Base-by-base conservation (phyloP, 2,329 filamentous ascomycete species). In the Colletotrichum echinochloae region DNA sequence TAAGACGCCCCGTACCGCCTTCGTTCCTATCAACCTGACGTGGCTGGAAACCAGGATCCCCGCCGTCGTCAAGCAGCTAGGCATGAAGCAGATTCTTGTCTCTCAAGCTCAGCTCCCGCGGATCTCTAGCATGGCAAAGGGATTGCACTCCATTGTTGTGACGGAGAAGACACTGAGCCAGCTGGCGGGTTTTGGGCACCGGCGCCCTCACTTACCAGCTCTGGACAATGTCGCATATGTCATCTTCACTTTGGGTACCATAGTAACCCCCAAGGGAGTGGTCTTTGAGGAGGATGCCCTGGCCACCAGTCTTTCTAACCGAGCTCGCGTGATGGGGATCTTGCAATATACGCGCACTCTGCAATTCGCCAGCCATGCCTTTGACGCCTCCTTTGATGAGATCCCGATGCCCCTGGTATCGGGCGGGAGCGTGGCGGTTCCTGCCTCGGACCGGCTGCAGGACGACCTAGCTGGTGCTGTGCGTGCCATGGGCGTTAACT, bases 321-420 rank as follows among this genome's bases (percentile, higher is more conserved):
- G 44, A 20, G 9, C 20, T 7, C 18, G n/a, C 16, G 44, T 26
- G 8, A 48, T n/a, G 57, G 57, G 6, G 3, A 20, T 26, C 8
- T 26, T 28, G 16, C 30, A 28, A 41, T 33, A 11, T 26, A 66
- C 60, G 4, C 65, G 69, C 20, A 60, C 73, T 9, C 60, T 74
- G 23, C 86, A 88, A 68, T 86, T 86, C 62, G 86, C 85, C 1
- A 82, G 83, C 11, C 87, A 85, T 72, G 85, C 84, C 3, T 87
- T 87, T 41, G 86, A 89, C 57, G 81, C 84, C 7, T 83, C 83
- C 18, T 77, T 89, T 0, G 75, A 84, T 0, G 87, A 89, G 71
- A 84, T 86, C 0, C 78, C 89, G 12, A 82, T 84, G 1, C 83
- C 86, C 0, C 79, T 91, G 8, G 80, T 86, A 12, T 78, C 83